Evolutionary conservation across 83 land plant genomes (phyloP).

Genomic region (Picea mariana): DNA sequence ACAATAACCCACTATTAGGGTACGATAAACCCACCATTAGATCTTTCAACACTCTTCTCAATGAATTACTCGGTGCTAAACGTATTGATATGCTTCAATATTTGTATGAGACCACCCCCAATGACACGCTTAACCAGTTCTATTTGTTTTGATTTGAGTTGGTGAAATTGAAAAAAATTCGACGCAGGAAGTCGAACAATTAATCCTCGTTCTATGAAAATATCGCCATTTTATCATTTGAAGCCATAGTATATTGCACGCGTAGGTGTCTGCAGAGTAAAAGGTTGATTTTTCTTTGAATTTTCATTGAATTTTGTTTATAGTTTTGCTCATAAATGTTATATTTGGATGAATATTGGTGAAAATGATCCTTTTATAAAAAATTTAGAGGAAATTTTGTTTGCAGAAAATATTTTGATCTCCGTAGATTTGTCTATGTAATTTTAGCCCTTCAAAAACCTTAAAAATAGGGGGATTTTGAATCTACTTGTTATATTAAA

Average conservation of each 20-base stretch:
- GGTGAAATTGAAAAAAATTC: neutral
- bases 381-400: neutral
- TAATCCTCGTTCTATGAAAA: too few species aligned
- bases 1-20: too few species aligned
- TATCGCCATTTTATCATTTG: neutral
- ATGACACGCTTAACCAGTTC: too few species aligned
- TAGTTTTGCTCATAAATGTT: neutral
- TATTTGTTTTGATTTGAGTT: too few species aligned
- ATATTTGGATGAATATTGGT: neutral
- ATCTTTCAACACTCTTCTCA: slow-evolving; percentile 14
- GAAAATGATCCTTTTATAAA: neutral
- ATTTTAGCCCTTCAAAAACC: neutral
- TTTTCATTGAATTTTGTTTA: neutral
- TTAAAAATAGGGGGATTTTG: neutral
- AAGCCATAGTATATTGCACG: neutral
- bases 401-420: neutral
- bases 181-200: neutral
- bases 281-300: too few species aligned
- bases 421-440: neutral
- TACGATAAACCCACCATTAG: slow-evolving; percentile 6
- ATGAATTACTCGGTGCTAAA: neutral
- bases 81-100: neutral
- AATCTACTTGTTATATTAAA: neutral
- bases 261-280: too few species aligned
- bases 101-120: neutral